Evolutionary conservation across 805 yeast genomes (phyloP).

Genomic region (Lachancea cidri): DNA sequence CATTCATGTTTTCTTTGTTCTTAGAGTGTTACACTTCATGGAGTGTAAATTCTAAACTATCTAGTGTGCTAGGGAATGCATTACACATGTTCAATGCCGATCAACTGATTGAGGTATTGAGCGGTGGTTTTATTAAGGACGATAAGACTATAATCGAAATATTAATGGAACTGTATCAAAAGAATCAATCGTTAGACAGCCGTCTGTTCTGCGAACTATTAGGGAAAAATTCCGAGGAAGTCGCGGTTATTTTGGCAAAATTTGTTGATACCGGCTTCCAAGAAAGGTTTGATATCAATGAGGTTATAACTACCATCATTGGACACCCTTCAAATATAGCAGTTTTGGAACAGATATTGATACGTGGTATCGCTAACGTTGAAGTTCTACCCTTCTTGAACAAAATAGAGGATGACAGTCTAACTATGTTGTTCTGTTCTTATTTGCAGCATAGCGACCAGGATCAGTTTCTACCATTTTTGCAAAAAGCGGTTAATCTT

Average conservation of each 20-base stretch:
- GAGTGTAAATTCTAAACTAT: not conserved
- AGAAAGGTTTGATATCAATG: not conserved
- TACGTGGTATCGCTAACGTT: not conserved
- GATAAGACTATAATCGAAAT: not conserved
- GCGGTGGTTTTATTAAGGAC: not conserved
- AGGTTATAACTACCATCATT: slow-evolving; percentile 6
- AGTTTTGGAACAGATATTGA: not conserved
- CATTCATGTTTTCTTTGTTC: slow-evolving; percentile 8
- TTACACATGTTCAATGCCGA: not conserved
- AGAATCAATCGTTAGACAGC: not conserved
- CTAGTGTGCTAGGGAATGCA: not conserved
- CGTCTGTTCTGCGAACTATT: slow-evolving; percentile 1
- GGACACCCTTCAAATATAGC: not conserved
- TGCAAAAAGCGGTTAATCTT: slow-evolving; percentile 14
- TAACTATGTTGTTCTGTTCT: not conserved
- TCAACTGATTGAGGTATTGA: slow-evolving; percentile 2
- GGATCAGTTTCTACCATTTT: slow-evolving; percentile 9
- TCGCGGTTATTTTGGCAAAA: not conserved
- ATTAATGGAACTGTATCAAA: not conserved
- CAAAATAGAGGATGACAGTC: not conserved
- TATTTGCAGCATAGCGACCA: not conserved
- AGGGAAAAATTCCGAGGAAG: not conserved
- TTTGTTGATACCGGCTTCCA: not conserved
- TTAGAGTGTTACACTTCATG: slow-evolving; percentile 1
- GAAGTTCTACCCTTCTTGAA: not conserved